A percentile compares a stretch with the other conserved stretches of the same genome.
These are phyloP conservation scores for Botryotinia convoluta DNA, from an alignment of 2,329 filamentous ascomycete genomes.

Conservation along the genomic window DNA sequence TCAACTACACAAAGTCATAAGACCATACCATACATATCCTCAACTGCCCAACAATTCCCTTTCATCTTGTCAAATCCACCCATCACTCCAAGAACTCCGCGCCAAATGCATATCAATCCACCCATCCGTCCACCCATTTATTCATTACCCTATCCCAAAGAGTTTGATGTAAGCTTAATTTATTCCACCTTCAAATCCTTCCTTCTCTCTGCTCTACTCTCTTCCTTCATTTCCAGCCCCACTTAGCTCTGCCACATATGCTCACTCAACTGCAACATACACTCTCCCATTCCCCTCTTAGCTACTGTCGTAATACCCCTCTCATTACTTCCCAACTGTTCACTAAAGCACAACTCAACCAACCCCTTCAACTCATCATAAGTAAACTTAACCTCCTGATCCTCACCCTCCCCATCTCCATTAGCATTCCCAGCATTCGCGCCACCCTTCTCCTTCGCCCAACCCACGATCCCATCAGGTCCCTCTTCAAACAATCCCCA, in stretches of 20 bases:
- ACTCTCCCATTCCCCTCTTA: slow-evolving; percentile 67
- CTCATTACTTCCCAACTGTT: slow-evolving; percentile 63
- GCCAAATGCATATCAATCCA: slow-evolving; percentile 11
- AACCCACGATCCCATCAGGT: slow-evolving; percentile 60
- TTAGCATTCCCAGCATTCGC: slow-evolving; percentile 30
- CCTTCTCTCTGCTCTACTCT: no score
- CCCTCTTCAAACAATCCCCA: slow-evolving; percentile 67
- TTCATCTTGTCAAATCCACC: neutral
- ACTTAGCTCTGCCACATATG: slow-evolving; percentile 61
- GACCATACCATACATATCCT: neutral
- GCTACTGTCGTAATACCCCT: slow-evolving; percentile 66
- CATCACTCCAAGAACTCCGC: neutral
- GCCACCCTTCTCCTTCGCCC: slow-evolving; percentile 47
- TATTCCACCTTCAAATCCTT: neutral
- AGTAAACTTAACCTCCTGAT: slow-evolving; percentile 51
- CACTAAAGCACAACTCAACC: slow-evolving; percentile 66
- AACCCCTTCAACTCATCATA: slow-evolving; percentile 66
- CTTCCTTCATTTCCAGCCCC: neutral
- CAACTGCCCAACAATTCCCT: neutral
- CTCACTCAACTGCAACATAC: slow-evolving; percentile 67
- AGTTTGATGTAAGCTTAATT: no score
- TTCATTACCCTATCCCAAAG: neutral
- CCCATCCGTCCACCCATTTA: neutral
- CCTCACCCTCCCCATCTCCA: slow-evolving; percentile 51
- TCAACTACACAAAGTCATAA: neutral